Base-by-base conservation (phyloP, 2,329 filamentous ascomycete genomes). In the Ophiostoma ulmi region DNA sequence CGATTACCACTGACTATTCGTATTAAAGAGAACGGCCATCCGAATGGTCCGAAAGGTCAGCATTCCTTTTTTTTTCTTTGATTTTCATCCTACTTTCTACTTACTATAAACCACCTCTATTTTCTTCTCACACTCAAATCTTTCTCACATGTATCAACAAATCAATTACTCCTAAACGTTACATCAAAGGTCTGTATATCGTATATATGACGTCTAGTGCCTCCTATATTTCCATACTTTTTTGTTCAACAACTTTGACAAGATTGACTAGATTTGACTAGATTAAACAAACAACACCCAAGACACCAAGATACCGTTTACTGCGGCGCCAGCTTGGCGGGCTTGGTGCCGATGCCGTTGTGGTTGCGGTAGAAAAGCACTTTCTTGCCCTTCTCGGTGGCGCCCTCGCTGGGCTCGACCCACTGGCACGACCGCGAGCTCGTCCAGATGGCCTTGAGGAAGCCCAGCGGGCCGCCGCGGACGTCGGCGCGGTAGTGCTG, bases 301-400 rank as follows among this genome's bases (percentile, higher is more conserved):
- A 44, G 14, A 44, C 41, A 44, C 13, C 41, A 44, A 31, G 31
- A 31, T 31, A 31, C 31, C 31, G 31, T 31, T 31, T 5, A 44
- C 20, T 65, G 39, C 63, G n/a, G 7, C 14, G 31, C 35, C 31
- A 65, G 35, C 70, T 73, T 73, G 7, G 69, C 68, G 1, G 83
- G 83, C 76, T 80, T 77, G 68, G 88, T 82, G 75, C 95, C 95
- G 35, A 97, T 83, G 26, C 92, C 91, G 82, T 98, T 99, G 76
- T 86, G 86, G 86, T 99, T 99, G 78, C 94, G 89, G 90, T 91
- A 99, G 87, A 99, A 97, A 70, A 97, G 81, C 39, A 99, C 90
- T 73, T 91, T 89, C 83, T 93, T 91, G 79, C 89, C 90, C 76
- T 94, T 90, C 44, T 93, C 94, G 78, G 88, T 81, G 68, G 93